phyloP scores from a whole-genome alignment of 257 asterid species.

The Primulina tabacum region DNA sequence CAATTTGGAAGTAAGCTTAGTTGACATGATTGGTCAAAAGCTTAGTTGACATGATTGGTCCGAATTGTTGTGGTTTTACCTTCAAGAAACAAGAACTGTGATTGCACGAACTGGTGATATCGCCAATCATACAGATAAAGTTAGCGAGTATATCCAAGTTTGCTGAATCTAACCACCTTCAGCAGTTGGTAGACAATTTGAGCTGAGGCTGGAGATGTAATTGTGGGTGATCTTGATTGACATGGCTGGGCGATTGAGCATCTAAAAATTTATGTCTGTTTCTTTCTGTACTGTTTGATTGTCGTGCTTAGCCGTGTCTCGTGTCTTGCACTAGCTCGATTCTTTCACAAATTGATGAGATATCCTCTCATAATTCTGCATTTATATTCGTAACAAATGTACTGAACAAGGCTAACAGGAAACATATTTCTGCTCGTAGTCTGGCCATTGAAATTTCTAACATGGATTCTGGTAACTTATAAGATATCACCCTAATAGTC shows the following conservation, averaged over 20 bases:
- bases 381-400: background rate
- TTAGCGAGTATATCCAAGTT: background rate
- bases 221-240: too few species aligned
- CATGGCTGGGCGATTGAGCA: too few species aligned
- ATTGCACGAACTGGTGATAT: background rate
- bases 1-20: conserved; percentile 40
- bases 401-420: background rate
- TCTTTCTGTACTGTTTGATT: background rate
- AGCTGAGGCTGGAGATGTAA: too few species aligned
- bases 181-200: too few species aligned
- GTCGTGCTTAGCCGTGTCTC: background rate
- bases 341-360: background rate
- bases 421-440: background rate
- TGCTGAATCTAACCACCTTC: background rate
- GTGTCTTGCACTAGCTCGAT: background rate
- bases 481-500: background rate
- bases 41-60: too few species aligned
- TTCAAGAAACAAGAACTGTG: background rate
- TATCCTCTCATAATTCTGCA: background rate
- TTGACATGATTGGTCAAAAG: conserved; percentile 27
- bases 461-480: background rate
- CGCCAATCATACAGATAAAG: background rate
- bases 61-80: background rate
- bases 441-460: background rate
- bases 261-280: too few species aligned